phyloP scores from a whole-genome alignment of 176 grass and related monocot genomes.

The Eragrostis nindensis region DNA sequence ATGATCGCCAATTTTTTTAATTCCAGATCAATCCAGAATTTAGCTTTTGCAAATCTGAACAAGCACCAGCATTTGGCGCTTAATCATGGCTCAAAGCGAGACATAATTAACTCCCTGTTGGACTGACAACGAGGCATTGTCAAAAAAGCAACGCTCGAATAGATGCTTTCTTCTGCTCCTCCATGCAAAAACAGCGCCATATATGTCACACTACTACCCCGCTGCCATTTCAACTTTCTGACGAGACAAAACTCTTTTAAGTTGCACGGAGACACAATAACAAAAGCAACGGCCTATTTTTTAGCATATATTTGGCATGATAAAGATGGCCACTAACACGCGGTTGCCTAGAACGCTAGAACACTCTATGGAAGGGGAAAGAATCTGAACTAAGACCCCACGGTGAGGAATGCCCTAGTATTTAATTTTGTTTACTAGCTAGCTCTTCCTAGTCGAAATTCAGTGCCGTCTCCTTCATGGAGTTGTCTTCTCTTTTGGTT shows the following conservation, averaged over 20 bases:
- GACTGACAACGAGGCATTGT: constrained; percentile 33
- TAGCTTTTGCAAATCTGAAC: constrained; percentile 37
- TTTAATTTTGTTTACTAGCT: not conserved
- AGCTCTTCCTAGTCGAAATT: constrained; percentile 9
- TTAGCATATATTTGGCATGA: constrained; percentile 12
- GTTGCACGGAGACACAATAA: constrained; percentile 14
- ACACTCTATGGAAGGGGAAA: constrained; percentile 35
- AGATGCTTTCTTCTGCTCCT: constrained; percentile 47
- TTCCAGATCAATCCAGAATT: constrained; percentile 46
- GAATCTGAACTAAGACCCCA: constrained; percentile 35
- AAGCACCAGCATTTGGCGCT: not conserved
- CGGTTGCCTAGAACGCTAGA: constrained; percentile 32
- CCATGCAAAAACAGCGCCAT: constrained; percentile 36
- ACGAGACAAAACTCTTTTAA: constrained; percentile 28
- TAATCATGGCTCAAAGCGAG: constrained; percentile 26
- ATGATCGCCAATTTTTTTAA: not conserved
- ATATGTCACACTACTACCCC: not conserved
- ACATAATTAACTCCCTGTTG: not conserved
- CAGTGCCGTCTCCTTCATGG: constrained; percentile 28
- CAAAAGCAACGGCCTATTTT: constrained; percentile 34
- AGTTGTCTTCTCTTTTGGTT: constrained; percentile 27
- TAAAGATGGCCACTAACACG: constrained; percentile 15
- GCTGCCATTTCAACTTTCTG: constrained; percentile 36
- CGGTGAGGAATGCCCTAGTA: constrained; percentile 10
- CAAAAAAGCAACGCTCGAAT: constrained; percentile 36